Base-by-base conservation (phyloP, 805 yeast species). In the Teunomyces pallodes region DNA sequence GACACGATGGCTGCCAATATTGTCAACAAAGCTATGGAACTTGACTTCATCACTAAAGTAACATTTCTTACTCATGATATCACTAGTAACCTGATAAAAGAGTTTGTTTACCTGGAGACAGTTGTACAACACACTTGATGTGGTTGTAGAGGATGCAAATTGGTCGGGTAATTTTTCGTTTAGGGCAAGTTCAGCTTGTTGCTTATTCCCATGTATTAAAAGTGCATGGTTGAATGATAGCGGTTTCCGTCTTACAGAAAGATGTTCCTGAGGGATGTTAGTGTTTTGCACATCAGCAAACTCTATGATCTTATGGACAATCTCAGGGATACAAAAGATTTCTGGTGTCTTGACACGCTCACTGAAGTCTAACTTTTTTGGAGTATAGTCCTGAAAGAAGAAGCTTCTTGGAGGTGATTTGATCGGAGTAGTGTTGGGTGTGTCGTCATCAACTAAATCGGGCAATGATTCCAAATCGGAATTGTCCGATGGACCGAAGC, bases 301-400 rank as follows among this genome's bases (percentile, higher is more conserved):
- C 24, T 71, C 67, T 17, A 88, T 65, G 9, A 90, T 86, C 46
- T 75, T 72, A 51, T 73, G 65, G 12, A 90, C 70, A 45, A 90
- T 84, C 63, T 90, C 97, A 0, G 96, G 96, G 31, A 86, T 82
- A 44, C 75, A 72, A 58, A 90, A 86, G 7, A 90, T 84, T 56
- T 63, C 71, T 66, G 57, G 59, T 3, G 48, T 17, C 14, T 20
- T 7, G 12, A 13, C 13, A 9, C 9, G 40, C 14, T 20, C 30
- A 13, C 14, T 17, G 17, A 26, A 12, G 13, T n/a, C 4, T 9
- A 42, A 20, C 17, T 41, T 42, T 30, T 28, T 35, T 2, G 45
- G 46, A 5, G n/a, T 9, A 2, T 39, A 32, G 16, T 49, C 52
- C 14, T 46, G 46, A 13, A 49, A 49, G 27, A 30, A 48, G 32